phyloP scores from a whole-genome alignment of 75 land plant species.

The Cryptomeria japonica region DNA sequence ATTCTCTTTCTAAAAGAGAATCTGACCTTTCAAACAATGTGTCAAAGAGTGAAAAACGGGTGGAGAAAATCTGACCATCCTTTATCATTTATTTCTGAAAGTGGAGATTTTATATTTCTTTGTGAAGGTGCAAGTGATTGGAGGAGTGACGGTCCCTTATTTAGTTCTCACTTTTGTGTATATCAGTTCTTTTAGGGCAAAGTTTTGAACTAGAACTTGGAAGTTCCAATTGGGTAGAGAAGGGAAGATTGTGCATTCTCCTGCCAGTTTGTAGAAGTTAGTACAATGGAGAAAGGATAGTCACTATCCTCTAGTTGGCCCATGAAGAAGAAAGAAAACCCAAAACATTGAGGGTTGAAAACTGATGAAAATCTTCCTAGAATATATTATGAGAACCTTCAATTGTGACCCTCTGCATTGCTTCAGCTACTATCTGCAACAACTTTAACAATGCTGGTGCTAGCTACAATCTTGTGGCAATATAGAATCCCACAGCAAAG shows the following conservation, averaged over 20 bases:
- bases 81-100: not conserved
- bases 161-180: not conserved
- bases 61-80: not conserved
- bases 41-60: not conserved
- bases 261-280: no score
- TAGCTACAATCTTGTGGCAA: no score
- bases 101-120: not conserved
- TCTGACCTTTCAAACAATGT: not conserved
- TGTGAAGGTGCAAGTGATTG: not conserved
- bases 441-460: no score
- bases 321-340: no score
- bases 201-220: not conserved
- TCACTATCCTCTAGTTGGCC: no score
- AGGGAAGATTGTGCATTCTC: not conserved
- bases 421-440: no score
- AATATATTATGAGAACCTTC: no score
- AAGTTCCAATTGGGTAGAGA: not conserved
- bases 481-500: no score
- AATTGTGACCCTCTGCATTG: no score
- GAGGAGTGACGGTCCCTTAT: not conserved
- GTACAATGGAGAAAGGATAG: no score
- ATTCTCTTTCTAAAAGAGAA: not conserved
- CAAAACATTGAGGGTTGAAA: no score
- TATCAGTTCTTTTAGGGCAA: not conserved
- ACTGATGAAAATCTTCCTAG: no score